A percentile compares a stretch with the other conserved stretches of the same genome.
These are phyloP conservation scores for Amylostereum areolatum DNA, from an alignment of 1,284 basidiomycete genomes.

Conservation along the genomic window DNA sequence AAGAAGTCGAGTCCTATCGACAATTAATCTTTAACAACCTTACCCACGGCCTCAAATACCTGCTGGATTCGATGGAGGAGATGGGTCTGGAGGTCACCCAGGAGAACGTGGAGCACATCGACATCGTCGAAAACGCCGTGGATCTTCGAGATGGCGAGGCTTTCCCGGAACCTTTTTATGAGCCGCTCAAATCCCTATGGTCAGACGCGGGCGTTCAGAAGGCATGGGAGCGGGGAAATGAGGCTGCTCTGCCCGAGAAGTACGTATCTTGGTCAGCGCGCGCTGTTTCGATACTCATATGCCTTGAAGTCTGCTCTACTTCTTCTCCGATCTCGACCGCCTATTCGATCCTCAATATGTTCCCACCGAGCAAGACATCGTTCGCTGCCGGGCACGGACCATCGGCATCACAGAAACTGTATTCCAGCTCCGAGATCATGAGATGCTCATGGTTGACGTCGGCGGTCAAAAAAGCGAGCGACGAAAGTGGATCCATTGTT, in stretches of 20 bases:
- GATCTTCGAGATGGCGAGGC: slow-evolving; percentile 78
- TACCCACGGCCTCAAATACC: slow-evolving; percentile 74
- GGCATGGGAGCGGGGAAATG: slow-evolving; percentile 73
- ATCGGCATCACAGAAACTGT: slow-evolving; percentile 93
- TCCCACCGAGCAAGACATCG: slow-evolving; percentile 81
- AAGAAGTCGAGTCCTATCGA: slow-evolving; percentile 77
- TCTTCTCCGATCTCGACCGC: slow-evolving; percentile 73
- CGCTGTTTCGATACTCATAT: slow-evolving; percentile 3
- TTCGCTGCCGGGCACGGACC: slow-evolving; percentile 81
- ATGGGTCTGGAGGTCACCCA: slow-evolving; percentile 71
- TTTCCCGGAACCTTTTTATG: slow-evolving; percentile 61
- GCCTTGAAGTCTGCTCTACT: slow-evolving; percentile 53
- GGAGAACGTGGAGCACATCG: slow-evolving; percentile 48
- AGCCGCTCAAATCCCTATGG: slow-evolving; percentile 75
- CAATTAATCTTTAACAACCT: slow-evolving; percentile 92
- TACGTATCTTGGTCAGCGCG: slow-evolving; percentile 28
- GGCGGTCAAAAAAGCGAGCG: slow-evolving; percentile 88
- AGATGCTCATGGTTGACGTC: slow-evolving; percentile 86
- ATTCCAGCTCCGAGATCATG: slow-evolving; percentile 69
- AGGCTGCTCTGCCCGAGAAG: slow-evolving; percentile 89
- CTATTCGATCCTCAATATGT: slow-evolving; percentile 70
- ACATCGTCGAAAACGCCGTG: slow-evolving; percentile 60
- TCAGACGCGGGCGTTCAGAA: slow-evolving; percentile 68
- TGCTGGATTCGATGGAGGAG: slow-evolving; percentile 87
- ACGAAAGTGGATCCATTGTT: slow-evolving; percentile 86